Evolutionary conservation across 495 filamentous ascomycete genomes (phyloP).

Genomic region (Talaromyces wortmannii): DNA sequence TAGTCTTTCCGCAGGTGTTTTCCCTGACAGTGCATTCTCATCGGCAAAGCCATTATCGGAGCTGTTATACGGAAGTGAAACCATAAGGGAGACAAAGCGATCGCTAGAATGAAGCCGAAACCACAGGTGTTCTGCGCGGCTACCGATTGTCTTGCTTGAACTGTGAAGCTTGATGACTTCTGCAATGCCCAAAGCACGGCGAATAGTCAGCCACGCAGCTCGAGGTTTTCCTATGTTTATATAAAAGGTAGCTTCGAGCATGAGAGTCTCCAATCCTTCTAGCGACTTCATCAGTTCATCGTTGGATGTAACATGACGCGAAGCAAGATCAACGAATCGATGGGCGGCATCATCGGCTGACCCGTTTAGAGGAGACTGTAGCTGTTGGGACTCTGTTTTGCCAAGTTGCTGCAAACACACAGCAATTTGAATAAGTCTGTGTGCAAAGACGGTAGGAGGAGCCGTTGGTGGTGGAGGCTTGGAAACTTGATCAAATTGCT

Average conservation of each 20-base stretch:
- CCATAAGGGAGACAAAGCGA: constrained; percentile 34
- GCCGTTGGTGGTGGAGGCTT: constrained; percentile 18
- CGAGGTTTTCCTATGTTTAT: constrained; percentile 34
- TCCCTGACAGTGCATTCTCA: constrained; percentile 15
- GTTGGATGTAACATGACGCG: constrained; percentile 36
- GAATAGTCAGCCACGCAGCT: constrained; percentile 31
- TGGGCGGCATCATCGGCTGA: constrained; percentile 19
- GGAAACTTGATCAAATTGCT: neutral
- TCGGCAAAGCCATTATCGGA: constrained; percentile 16
- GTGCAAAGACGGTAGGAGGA: constrained; percentile 38
- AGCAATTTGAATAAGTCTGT: constrained; percentile 36
- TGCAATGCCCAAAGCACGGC: constrained; percentile 34
- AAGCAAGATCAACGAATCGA: constrained; percentile 27
- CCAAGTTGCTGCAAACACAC: constrained; percentile 41
- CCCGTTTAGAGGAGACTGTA: constrained; percentile 18
- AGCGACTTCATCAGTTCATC: constrained; percentile 42
- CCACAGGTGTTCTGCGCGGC: constrained; percentile 28
- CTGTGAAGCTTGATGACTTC: constrained; percentile 25
- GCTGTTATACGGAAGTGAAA: constrained; percentile 37
- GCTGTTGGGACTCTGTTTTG: constrained; percentile 12
- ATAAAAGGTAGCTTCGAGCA: constrained; percentile 34
- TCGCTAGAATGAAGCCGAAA: constrained; percentile 33
- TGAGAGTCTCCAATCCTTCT: constrained; percentile 41
- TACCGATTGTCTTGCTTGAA: neutral
- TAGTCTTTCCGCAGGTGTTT: constrained; percentile 22